Evolutionary conservation across 2,329 filamentous ascomycete genomes (phyloP), one percentile per base, ranked within the genome.

Genomic region (Grosmannia penicillata): DNA sequence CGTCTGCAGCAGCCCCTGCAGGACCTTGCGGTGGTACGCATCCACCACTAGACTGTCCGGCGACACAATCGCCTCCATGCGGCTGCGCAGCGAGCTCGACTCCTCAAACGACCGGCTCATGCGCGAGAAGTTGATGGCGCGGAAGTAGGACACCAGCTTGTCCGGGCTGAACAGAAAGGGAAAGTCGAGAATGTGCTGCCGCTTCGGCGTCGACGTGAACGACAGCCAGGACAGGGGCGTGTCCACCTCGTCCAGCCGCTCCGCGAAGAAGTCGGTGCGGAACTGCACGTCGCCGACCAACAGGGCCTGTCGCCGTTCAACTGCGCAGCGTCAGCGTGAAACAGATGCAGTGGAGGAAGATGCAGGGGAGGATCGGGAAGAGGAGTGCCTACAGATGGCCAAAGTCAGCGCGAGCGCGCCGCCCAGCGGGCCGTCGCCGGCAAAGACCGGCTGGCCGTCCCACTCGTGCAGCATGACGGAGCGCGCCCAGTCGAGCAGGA

Each of bases 41-140:
- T 72, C 70, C 2, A 64, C 66, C 14, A 75, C 66, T 1, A 78
- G 55, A 35, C 65, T 72, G 18, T 66, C 65, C 3, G 65, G 63
- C 14, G 66, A 61, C 11, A 73, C 62, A 8, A 73, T 70, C 2
- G 65, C 64, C n/a, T 63, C 63, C 49, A 78, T 72, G 14, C 71
- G 62, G 25, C 62, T 67, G 45, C 67, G 65, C 1, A 74, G 56
- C 0, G 70, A 74, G 42, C 63, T 71, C 0, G 82, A 75, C 45
- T 76, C 70, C 50, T 91, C 82, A 49, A 78, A 86, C 14, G 79
- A 72, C 41, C 77, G 73, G 47, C 78, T 83, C 89, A 96, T 96
- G 14, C 72, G 71, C 0, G 82, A 75, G 50, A 91, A 85, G 53
- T 94, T 95, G 51, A 94, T 78, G 4, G 84, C 75, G 15, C 89